Base-by-base conservation (phyloP, 1,139 yeast species). In the Chernovozyma sophiae-reginae region DNA sequence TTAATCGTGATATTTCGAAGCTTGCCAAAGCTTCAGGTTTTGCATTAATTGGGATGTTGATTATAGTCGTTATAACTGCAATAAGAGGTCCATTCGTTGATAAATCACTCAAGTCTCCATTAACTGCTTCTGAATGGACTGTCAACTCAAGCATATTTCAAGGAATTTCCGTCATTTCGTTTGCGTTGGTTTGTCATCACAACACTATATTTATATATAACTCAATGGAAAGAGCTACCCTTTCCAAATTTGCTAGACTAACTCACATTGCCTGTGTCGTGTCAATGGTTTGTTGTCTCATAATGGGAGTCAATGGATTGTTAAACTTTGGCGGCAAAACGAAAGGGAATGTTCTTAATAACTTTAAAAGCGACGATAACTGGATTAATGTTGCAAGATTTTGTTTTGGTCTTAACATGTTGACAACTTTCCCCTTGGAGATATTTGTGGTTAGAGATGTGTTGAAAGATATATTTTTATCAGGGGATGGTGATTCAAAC, bases 161-260 rank as follows among this genome's bases (percentile, higher is more conserved):
- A 56, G 96, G 96, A 1, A 79, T 90, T 18, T 81, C 94, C 15
- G 95, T 90, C 35, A 86, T 90, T 25, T 87, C 96, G 0, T 90
- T 90, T 65, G 86, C 97, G 4, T 74, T 90, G 49, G 97, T 90
- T 3, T 90, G 97, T 54, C 97, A 90, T 53, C 97, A 90, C 57
- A 90, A 90, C 54, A 86, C 97, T 1, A 77, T 90, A 30, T 82
- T 89, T 51, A 90, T 90, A 31, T 90, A 82, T 61, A 87, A 86
- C 52, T 86, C 96, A 0, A 72, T 90, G 52, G 74, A 74, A 45
- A 77, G 77, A 24, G 92, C 96, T 3, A 80, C 95, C 2, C 58
- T 86, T 50, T 80, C 78, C 43, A 71, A 90, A 44, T 90, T 90
- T 54, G 72, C 84, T 32, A 71, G 65, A 30, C 74, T 90, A 26